Conservation (phyloP, 345 rosid species). For the Gossypium thurberi region DNA sequence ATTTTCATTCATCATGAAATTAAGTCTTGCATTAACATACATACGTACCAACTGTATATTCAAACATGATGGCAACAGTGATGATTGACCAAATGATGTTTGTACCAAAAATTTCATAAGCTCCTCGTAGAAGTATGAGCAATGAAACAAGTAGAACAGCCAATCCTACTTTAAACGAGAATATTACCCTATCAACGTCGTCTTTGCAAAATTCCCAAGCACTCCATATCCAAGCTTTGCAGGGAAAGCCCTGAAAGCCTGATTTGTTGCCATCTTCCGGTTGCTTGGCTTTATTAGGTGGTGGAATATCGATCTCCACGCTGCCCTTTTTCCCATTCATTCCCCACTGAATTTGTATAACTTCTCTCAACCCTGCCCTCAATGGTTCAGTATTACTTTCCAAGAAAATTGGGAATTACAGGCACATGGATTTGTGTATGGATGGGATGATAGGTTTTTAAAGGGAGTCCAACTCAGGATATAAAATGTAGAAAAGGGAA, state of each 20-base stretch:
- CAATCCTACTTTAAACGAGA: conserved; percentile 58
- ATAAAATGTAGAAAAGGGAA: conserved; percentile 15
- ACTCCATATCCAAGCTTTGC: conserved; percentile 32
- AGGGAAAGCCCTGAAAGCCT: conserved; percentile 12
- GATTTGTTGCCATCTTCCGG: conserved; percentile 1
- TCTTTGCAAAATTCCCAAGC: conserved; percentile 55
- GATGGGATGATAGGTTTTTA: conserved; percentile 14
- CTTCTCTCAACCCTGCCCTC: too few relatives aligned
- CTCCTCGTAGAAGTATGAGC: conserved; percentile 50
- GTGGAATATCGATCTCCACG: conserved; percentile 33
- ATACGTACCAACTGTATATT: conserved; percentile 57
- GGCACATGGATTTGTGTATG: neutral
- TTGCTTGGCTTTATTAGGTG: conserved; percentile 19
- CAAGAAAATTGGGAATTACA: neutral
- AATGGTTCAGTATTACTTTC: conserved; percentile 13
- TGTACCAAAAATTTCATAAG: conserved; percentile 52
- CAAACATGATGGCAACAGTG: conserved; percentile 66
- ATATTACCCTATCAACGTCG: conserved; percentile 41
- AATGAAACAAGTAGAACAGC: conserved; percentile 59
- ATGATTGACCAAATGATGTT: conserved; percentile 67
- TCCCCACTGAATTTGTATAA: conserved; percentile 28
- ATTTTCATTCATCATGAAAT: neutral
- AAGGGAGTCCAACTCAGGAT: conserved; percentile 3
- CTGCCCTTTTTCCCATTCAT: conserved; percentile 60
- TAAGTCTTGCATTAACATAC: neutral